Percentiles rank a stretch among this genome's conserved stretches.
Conservation (phyloP, 257 asterid genomes). For the Salvia splendens region DNA sequence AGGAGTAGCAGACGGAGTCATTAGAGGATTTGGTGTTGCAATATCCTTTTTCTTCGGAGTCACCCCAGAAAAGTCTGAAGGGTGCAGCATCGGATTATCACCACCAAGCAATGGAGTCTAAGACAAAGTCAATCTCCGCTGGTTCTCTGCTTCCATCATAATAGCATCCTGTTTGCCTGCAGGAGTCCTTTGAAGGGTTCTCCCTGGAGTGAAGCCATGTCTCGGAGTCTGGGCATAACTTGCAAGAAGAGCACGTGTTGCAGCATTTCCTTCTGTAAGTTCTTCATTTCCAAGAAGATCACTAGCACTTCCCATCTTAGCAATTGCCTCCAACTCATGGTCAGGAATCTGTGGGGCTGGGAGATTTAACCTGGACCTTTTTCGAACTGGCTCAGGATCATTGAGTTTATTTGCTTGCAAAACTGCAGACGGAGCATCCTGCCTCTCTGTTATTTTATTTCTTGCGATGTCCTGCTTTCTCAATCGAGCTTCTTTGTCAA, state of each 20-base stretch:
- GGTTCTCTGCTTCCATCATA: slow-evolving; percentile 99
- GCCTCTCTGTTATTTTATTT: slow-evolving; percentile 88
- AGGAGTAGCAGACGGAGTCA: slow-evolving; percentile 94
- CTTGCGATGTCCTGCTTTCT: slow-evolving; percentile 94
- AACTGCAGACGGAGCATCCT: slow-evolving; percentile 94
- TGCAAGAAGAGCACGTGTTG: slow-evolving; percentile 90
- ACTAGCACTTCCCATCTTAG: slow-evolving; percentile 90
- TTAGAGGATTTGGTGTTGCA: slow-evolving; percentile 90
- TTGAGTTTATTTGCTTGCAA: slow-evolving; percentile 94
- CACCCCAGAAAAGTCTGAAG: slow-evolving; percentile 97
- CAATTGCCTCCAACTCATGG: slow-evolving; percentile 95
- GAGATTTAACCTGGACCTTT: slow-evolving; percentile 77
- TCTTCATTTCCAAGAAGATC: slow-evolving; percentile 86
- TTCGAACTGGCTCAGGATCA: slow-evolving; percentile 92
- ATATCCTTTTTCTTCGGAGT: slow-evolving; percentile 89
- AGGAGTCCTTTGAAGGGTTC: slow-evolving; percentile 96
- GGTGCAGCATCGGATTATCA: slow-evolving; percentile 88
- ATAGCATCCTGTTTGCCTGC: slow-evolving; percentile 88
- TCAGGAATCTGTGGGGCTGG: slow-evolving; percentile 98
- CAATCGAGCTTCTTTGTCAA: slow-evolving; percentile 81
- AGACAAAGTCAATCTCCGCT: slow-evolving; percentile 74
- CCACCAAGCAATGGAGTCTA: slow-evolving; percentile 98
- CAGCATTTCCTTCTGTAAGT: slow-evolving; percentile 83
- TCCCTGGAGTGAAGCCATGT: slow-evolving; percentile 84
- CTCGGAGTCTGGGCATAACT: slow-evolving; percentile 84